These are phyloP conservation scores for Mycena leptocephala DNA, from an alignment of 768 basidiomycete genomes.

Conservation along the genomic window DNA sequence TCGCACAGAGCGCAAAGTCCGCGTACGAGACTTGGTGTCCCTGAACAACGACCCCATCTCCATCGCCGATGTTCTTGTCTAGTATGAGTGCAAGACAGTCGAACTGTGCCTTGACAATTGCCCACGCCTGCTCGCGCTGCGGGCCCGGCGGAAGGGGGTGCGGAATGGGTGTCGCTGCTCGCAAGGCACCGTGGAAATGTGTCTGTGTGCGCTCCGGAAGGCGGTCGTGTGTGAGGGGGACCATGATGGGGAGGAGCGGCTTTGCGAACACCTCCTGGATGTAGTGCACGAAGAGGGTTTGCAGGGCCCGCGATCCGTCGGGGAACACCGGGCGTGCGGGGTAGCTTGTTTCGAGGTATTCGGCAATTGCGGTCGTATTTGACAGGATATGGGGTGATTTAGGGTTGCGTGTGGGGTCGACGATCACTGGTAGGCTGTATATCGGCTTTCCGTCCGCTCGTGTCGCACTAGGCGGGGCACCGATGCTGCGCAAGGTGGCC, in stretches of 20 bases:
- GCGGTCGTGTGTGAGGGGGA: slow-evolving; percentile 76
- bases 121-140: slow-evolving; percentile 29
- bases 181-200: slow-evolving; percentile 56
- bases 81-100: slow-evolving; percentile 59
- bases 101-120: slow-evolving; percentile 55
- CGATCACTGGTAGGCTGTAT: slow-evolving; percentile 79
- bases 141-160: slow-evolving; percentile 34
- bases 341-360: slow-evolving; percentile 79
- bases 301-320: slow-evolving; percentile 77
- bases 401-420: slow-evolving; percentile 69
- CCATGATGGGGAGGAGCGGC: slow-evolving; percentile 80
- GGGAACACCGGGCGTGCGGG: slow-evolving; percentile 82
- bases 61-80: slow-evolving; percentile 57
- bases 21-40: slow-evolving; percentile 66
- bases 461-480: slow-evolving; percentile 71
- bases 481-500: slow-evolving; percentile 67
- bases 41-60: slow-evolving; percentile 47
- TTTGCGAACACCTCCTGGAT: slow-evolving; percentile 49
- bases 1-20: slow-evolving; percentile 66
- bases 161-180: slow-evolving; percentile 17
- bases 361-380: slow-evolving; percentile 75
- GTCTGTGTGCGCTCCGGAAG: slow-evolving; percentile 70
- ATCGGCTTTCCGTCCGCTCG: slow-evolving; percentile 72
- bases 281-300: slow-evolving; percentile 79
- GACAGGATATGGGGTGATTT: slow-evolving; percentile 68